Evolutionary conservation across 2,329 filamentous ascomycete genomes (phyloP), one percentile per base, ranked within the genome.

Genomic region (Xylariaceae sp.): DNA sequence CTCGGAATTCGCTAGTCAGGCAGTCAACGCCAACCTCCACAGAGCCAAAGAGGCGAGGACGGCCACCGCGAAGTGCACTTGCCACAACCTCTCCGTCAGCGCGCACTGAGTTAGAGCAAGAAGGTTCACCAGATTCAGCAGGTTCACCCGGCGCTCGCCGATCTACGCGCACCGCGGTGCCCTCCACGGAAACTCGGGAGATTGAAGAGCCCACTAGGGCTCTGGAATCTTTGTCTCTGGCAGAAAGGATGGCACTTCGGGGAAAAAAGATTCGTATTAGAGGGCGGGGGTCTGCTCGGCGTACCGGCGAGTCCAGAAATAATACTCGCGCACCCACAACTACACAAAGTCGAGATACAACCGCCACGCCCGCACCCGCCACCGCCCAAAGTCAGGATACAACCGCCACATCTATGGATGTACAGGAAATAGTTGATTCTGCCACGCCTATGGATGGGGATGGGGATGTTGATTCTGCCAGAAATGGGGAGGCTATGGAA

Each of bases 251-350:
- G 73, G 78, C 75, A 35, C 69, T 80, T 2, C 73, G 70, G 50
- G 80, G 80, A 8, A 81, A 75, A 64, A 76, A 73, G 65, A 74
- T 83, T 59, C 80, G 75, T 67, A 81, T 83, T 44, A 69, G 71
- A 27, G 57, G 62, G 19, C 53, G 56, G 46, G 39, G 3, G 8
- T 43, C 39, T 29, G 54, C 54, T 27, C 50, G 45, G 12, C 59
- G 55, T 26, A 56, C 47, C 32, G 9, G 41, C 41, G 51, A 54
- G 4, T 53, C 51, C 11, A 47, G 47, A 42, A 50, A 48, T 31
- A 12, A 41, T 34, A 54, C 58, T 7, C 35, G 8, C 35, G 12
- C 35, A 37, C 12, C 35, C 35, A 37, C 4, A 37, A 37, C 35
- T 37, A 37, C 35, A 7, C 35, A 37, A 37, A 37, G 8, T 7